Evolutionary conservation across 768 basidiomycete genomes (phyloP).

Genomic region (Mycena haematopus): DNA sequence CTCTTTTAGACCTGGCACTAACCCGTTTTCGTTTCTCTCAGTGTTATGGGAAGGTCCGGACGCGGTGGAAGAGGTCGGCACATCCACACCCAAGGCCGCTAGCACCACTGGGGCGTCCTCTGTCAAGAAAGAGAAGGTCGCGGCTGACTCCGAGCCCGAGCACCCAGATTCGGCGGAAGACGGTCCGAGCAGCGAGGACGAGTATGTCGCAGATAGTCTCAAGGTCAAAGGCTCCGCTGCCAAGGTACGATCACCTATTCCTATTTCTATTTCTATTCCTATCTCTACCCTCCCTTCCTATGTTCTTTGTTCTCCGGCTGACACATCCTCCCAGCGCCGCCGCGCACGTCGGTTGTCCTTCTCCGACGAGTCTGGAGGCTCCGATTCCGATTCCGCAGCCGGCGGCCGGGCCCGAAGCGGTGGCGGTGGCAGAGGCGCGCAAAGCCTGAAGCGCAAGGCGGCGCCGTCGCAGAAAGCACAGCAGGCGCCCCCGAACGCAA

Average conservation of each 20-base stretch:
- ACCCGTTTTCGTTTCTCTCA: constrained; percentile 42
- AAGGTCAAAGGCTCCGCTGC: constrained; percentile 20
- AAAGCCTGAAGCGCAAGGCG: constrained; percentile 61
- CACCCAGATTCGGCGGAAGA: constrained; percentile 40
- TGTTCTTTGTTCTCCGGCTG: constrained; percentile 20
- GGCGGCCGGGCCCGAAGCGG: constrained; percentile 31
- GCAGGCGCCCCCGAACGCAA: constrained; percentile 53
- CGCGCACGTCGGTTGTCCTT: constrained; percentile 45
- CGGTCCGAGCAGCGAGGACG: constrained; percentile 68
- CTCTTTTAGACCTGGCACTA: constrained; percentile 11
- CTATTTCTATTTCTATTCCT: background rate
- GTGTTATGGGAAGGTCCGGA: constrained; percentile 79
- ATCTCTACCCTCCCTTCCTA: constrained; percentile 11
- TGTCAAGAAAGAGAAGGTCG: constrained; percentile 36
- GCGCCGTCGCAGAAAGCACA: constrained; percentile 37
- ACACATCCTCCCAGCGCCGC: constrained; percentile 43
- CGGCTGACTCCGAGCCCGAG: constrained; percentile 8
- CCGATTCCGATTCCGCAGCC: constrained; percentile 39
- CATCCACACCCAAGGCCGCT: constrained; percentile 33
- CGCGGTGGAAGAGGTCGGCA: constrained; percentile 52
- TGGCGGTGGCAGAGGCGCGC: background rate
- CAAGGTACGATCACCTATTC: constrained; percentile 36
- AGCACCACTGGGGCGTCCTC: constrained; percentile 26
- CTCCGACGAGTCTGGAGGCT: constrained; percentile 50
- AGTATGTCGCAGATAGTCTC: constrained; percentile 62